Evolutionary conservation across 495 filamentous ascomycete genomes (phyloP).

Genomic region (Sporormia fimetaria): DNA sequence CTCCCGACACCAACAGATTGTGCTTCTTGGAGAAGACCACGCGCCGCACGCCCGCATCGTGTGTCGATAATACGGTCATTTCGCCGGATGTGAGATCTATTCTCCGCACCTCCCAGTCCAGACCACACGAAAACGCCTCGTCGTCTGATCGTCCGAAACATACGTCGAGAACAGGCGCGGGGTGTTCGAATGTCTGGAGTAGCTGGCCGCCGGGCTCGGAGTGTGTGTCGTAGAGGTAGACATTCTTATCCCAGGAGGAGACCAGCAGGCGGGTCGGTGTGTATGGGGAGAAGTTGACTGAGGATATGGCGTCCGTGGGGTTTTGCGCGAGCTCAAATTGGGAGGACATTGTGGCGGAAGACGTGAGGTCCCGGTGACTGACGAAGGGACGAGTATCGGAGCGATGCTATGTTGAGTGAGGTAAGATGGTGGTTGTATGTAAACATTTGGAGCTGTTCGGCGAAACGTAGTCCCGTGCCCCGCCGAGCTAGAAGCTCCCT

Average conservation of each 20-base stretch:
- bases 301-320: constrained; percentile 80
- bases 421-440: neutral
- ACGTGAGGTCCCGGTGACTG: constrained; percentile 14
- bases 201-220: constrained; percentile 51
- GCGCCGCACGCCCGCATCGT: constrained; percentile 64
- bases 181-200: constrained; percentile 63
- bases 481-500: neutral
- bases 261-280: constrained; percentile 63
- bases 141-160: constrained; percentile 76
- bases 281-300: constrained; percentile 69
- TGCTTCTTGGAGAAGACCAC: constrained; percentile 71
- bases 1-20: constrained; percentile 69
- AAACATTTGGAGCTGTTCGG: too few relatives aligned
- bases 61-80: constrained; percentile 65
- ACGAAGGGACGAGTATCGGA: too few relatives aligned
- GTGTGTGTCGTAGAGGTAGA: constrained; percentile 76
- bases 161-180: constrained; percentile 77
- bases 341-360: neutral
- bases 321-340: constrained; percentile 63
- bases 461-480: neutral
- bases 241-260: constrained; percentile 87
- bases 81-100: constrained; percentile 61
- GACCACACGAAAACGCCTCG: constrained; percentile 71
- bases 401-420: too few relatives aligned
- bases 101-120: constrained; percentile 78